Percentiles rank a stretch among this genome's conserved stretches.
phyloP scores from a whole-genome alignment of 176 grass and related monocot species.

The Oryza officinalis region DNA sequence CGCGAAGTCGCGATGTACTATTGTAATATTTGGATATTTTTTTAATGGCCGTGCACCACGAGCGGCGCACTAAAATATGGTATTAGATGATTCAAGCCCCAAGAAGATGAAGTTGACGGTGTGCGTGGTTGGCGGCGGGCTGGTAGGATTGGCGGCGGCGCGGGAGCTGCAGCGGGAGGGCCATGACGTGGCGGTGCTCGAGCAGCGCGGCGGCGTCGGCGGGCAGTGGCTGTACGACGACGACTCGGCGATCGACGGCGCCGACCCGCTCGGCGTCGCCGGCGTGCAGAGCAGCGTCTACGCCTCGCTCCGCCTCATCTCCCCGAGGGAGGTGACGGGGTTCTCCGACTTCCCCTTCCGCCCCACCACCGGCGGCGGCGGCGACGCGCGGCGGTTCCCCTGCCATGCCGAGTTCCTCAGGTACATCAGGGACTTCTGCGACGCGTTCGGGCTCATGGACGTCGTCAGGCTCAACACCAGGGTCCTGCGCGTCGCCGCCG shows the following conservation, averaged over 20 bases:
- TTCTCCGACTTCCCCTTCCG: conserved; percentile 44
- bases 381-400: conserved; percentile 31
- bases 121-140: too few relatives aligned
- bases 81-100: too few relatives aligned
- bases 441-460: conserved; percentile 27
- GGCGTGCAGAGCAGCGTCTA: conserved; percentile 34
- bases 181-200: too few relatives aligned
- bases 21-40: too few relatives aligned
- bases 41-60: too few relatives aligned
- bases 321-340: conserved; percentile 10
- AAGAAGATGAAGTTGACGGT: too few relatives aligned
- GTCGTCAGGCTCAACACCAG: conserved; percentile 31
- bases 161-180: too few relatives aligned
- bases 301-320: conserved; percentile 26
- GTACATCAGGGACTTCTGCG: conserved; percentile 41
- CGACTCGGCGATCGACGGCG: not conserved
- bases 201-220: too few relatives aligned
- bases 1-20: too few relatives aligned
- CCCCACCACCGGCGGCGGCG: not conserved
- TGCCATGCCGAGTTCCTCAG: conserved; percentile 28
- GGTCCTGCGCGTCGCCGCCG: conserved; percentile 8
- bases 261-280: not conserved
- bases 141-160: too few relatives aligned
- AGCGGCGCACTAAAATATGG: too few relatives aligned
- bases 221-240: not conserved